Evolutionary conservation across 1,139 yeast species (phyloP).

Genomic region (Diutina ranongensis): DNA sequence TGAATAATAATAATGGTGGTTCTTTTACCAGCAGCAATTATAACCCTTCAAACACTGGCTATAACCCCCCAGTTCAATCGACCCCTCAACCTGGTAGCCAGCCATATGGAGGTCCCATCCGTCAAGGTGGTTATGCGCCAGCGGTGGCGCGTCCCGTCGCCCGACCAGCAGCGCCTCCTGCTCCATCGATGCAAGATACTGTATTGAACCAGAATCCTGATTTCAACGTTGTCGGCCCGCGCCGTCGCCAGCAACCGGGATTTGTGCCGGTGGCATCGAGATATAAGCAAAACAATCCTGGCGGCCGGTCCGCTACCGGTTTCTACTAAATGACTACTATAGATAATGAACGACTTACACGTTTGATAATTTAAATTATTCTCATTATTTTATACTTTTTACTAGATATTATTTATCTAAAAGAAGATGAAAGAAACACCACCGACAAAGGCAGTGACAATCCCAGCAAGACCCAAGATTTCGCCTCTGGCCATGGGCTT

Average conservation of each 20-base stretch:
- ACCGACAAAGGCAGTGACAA: conserved; percentile 26
- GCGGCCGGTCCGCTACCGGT: conserved; percentile 4
- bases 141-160: not conserved
- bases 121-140: not conserved
- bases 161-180: not conserved
- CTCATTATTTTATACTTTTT: not conserved
- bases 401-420: conserved; percentile 10
- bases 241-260: not conserved
- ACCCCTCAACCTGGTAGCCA: not conserved
- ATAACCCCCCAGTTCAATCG: not conserved
- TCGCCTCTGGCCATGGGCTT: conserved; percentile 20
- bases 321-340: not conserved
- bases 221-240: not conserved
- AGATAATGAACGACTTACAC: not conserved
- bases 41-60: not conserved
- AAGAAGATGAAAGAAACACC: conserved; percentile 26
- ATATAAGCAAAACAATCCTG: not conserved
- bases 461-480: conserved; percentile 20
- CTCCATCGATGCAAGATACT: not conserved
- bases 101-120: not conserved
- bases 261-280: conserved; percentile 5
- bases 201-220: conserved; percentile 2
- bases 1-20: not conserved
- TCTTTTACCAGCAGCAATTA: not conserved
- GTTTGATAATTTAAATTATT: not conserved